Base-by-base conservation (phyloP, 2,329 filamentous ascomycete genomes). In the Truncatella angustata region DNA sequence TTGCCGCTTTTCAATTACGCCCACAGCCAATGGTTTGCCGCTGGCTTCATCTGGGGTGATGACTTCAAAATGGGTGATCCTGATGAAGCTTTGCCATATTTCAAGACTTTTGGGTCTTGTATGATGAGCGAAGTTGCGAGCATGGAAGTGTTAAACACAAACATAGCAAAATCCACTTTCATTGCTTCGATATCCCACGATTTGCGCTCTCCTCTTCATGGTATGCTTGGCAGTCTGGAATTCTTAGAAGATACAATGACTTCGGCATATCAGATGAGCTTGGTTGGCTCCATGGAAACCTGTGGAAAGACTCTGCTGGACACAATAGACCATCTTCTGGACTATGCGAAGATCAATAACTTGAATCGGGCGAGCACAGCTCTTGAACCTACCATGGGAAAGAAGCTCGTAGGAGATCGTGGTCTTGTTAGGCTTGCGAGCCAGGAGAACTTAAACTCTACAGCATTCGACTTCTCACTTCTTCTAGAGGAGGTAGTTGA, bases 141-240 rank as follows among this genome's bases (percentile, higher is more conserved):
- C 2, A 53, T 81, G 5, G 63, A 71, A 4, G 56, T 66, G 0
- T 47, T 63, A 6, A 59, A 63, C 11, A 67, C 70, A 0, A 71
- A 77, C 24, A 74, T 68, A 43, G 76, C 78, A 26, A 83, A 83
- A 60, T 75, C 76, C 2, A 80, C 84, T 52, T 78, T 83, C 32
- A 74, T 86, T 3, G 78, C 79, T 0, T 83, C 78, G 1, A 76
- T 86, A 4, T 82, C 78, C 3, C 82, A 86, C 58, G 82, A 86
- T 60, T 66, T 86, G n/a, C 72, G 82, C 3, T 82, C 77, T 1
- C 82, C 82, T 0, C 66, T 86, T 0, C 82, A 86, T 52, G 83
- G 82, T 2, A 76, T 85, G 24, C 64, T 86, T 0, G 75, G 79
- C 0, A 80, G 71, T 49, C 70, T 74, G 1, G 80, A 83, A 56